Base-by-base conservation (phyloP, 176 grass and related monocot species). In the Avena sativa region DNA sequence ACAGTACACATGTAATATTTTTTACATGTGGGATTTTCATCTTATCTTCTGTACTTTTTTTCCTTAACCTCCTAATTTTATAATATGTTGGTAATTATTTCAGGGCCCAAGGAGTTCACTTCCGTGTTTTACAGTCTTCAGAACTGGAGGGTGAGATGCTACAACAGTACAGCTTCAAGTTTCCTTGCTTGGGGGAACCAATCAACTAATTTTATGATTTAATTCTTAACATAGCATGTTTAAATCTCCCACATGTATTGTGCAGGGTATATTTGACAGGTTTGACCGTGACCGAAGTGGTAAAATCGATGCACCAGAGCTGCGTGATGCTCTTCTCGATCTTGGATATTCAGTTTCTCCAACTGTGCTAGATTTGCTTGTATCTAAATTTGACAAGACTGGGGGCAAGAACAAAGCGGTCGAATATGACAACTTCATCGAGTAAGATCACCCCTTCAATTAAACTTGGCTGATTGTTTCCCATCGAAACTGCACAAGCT, bases 371-470 rank as follows among this genome's bases (percentile, higher is more conserved):
- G 96, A 98, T 44, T 81, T 98, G 76, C 96, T 98, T 50, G 92
- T 96, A 38, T 88, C 92, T 60, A 98, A 96, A 84, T 98, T 96
- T 90, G 93, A 96, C 71, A 98, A 96, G 93, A 94, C 91, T 79
- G 92, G 96, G 78, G 96, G 93, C 86, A 94, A 89, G 70, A 92
- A 66, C 89, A 93, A 79, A 78, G 93, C 93, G 2, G 89, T 98
- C 9, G 96, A 98, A 86, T 98, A 96, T 60, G 93, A 98, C 76
- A 98, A 96, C 92, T 98, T 98, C 66, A 98, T 98, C 11, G 96
- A 98, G 96, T 98, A 95, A 94, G 92, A 86, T 52, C 4, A 52
- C 13, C 66, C 44, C 23, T 65, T 71, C 61, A 76, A 57, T 49
- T 50, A 30, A 4, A n/a, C 23, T 40, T 76, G 15, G 8, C 3